Base-by-base conservation (phyloP, 2,329 filamentous ascomycete species). In the Aspergillus hiratsukae region DNA sequence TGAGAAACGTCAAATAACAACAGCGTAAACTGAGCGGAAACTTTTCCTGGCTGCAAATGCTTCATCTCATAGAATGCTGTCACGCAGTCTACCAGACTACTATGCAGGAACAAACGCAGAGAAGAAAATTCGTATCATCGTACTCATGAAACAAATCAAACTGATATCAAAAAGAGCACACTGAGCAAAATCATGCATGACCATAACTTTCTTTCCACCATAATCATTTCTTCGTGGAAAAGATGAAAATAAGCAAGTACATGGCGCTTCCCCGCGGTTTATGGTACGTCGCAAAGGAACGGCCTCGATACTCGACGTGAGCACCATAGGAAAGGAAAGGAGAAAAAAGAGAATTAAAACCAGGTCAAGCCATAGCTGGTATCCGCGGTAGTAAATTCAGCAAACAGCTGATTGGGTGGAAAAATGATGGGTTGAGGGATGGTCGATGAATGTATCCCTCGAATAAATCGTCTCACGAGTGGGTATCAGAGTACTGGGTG, bases 221-320 rank as follows among this genome's bases (percentile, higher is more conserved):
- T 46, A 46, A 46, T 23, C 43, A 46, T 46, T 46, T 11, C 43
- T 27, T 23, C 51, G 37, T 19, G 54, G 37, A 53, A 51, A 56
- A 52, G 25, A 40, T 40, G 45, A 56, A 50, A 46, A 40, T 9
- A 7, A 48, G 43, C 35, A 31, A 46, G 31, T 53, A 23, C 37
- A 53, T 35, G 28, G 25, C 28, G 14, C 9, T 27, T 21, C 55
- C 60, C 57, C 64, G 70, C 70, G 70, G 70, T 72, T 72, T 72
- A 72, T 72, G 59, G 58, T 61, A 55, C 70, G 66, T 72, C 70
- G 70, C 70, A 67, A 65, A 68, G 58, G 43, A 41, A 49, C 54
- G 55, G 50, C 51, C 53, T 60, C 31, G 29, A 59, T 51, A 54
- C 61, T 52, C 51, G 51, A 35, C 52, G 40, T 28, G 28, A 17